Conservation (phyloP, 2,329 filamentous ascomycete species). For the Orbilia javanica region DNA sequence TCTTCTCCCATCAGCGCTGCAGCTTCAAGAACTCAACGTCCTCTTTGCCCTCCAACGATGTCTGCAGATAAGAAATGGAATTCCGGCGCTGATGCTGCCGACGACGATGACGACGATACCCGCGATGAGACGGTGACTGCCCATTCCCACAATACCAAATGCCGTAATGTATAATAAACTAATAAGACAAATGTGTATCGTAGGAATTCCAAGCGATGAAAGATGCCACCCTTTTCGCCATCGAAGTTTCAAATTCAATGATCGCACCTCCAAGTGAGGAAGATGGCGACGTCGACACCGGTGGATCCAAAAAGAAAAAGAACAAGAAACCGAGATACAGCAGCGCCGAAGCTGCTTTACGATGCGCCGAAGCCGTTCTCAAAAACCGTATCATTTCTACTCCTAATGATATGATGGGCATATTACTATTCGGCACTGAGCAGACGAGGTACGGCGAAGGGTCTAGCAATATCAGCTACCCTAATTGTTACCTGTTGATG, state of each 20-base stretch:
- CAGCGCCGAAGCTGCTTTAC: slow-evolving; percentile 83
- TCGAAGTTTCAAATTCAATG: slow-evolving; percentile 91
- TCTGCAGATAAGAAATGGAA: slow-evolving; percentile 69
- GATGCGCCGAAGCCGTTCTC: slow-evolving; percentile 95
- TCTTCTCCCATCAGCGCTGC: not conserved
- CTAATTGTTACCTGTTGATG: slow-evolving; percentile 90
- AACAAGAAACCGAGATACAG: slow-evolving; percentile 72
- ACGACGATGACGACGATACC: slow-evolving; percentile 79
- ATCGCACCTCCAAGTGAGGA: slow-evolving; percentile 65
- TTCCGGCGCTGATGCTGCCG: slow-evolving; percentile 67
- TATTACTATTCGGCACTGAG: slow-evolving; percentile 90
- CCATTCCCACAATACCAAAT: not conserved
- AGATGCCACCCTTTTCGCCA: slow-evolving; percentile 97
- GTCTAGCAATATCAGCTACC: slow-evolving; percentile 73
- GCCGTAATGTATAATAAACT: slow-evolving; percentile 5
- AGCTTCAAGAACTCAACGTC: not conserved
- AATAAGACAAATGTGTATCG: not conserved
- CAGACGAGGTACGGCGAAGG: slow-evolving; percentile 81
- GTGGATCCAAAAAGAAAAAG: slow-evolving; percentile 42
- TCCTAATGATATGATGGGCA: slow-evolving; percentile 96
- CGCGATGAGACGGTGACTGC: slow-evolving; percentile 74
- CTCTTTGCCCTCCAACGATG: slow-evolving; percentile 49
- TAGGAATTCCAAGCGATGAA: slow-evolving; percentile 91
- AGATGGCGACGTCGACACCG: slow-evolving; percentile 64
- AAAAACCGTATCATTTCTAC: slow-evolving; percentile 98